Evolutionary conservation across 257 asterid genomes (phyloP).

Genomic region (Solanum paucissectum): DNA sequence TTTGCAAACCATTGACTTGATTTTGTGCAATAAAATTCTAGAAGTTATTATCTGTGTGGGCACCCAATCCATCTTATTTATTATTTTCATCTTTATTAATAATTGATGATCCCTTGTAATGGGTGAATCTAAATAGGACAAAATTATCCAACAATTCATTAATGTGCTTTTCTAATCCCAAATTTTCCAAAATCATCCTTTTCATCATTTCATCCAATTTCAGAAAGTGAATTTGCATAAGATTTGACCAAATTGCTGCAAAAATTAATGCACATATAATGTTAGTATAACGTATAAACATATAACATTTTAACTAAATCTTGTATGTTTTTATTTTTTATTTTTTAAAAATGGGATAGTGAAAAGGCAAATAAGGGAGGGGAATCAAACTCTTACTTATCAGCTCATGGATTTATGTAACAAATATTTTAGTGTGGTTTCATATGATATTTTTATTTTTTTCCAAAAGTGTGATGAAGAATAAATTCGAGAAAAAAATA

Average conservation of each 20-base stretch:
- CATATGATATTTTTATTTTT: too few relatives aligned
- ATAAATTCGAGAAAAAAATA: too few relatives aligned
- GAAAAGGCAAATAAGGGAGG: too few relatives aligned
- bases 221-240: background rate
- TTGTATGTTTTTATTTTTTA: too few relatives aligned
- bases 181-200: background rate
- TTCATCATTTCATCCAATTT: background rate
- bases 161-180: background rate
- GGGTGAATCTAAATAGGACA: background rate
- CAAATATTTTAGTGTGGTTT: too few relatives aligned
- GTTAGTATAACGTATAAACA: too few relatives aligned
- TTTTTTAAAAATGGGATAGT: too few relatives aligned
- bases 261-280: too few relatives aligned
- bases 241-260: background rate
- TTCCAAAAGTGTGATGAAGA: too few relatives aligned
- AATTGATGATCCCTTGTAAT: background rate
- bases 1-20: background rate
- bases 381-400: too few relatives aligned
- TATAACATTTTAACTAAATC: too few relatives aligned
- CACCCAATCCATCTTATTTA: background rate
- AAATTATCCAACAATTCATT: background rate
- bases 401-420: too few relatives aligned
- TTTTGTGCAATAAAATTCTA: background rate
- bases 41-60: background rate
- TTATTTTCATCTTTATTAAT: background rate